A percentile compares a stretch with the other conserved stretches of the same genome.
These are phyloP conservation scores for Cyclostephanos invisitatus DNA, from an alignment of 108 stramenopile genomes.

Conservation along the genomic window DNA sequence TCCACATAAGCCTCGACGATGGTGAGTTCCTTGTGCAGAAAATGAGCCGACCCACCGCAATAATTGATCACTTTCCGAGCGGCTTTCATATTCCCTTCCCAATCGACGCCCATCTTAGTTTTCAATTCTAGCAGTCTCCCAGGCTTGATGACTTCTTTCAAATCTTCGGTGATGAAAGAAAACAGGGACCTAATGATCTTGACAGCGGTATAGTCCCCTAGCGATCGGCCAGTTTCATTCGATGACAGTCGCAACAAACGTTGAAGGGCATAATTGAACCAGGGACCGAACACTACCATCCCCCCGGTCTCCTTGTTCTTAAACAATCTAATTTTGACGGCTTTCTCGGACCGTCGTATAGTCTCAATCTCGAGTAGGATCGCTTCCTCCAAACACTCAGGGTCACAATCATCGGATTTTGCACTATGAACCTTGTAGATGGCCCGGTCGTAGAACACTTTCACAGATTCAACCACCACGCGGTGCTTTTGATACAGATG, in stretches of 20 bases:
- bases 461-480: constrained; percentile 1
- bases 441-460: constrained; percentile 6
- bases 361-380: constrained; percentile 24
- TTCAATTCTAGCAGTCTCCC: constrained; percentile 17
- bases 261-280: constrained; percentile 35
- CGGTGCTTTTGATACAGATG: constrained; percentile 15
- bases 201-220: constrained; percentile 21
- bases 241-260: constrained; percentile 16
- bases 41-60: constrained; percentile 4
- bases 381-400: constrained; percentile 14
- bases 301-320: constrained; percentile 20
- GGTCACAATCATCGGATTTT: not conserved
- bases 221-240: not conserved
- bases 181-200: constrained; percentile 26
- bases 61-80: constrained; percentile 22
- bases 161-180: constrained; percentile 14
- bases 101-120: constrained; percentile 23
- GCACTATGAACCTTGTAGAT: constrained; percentile 13
- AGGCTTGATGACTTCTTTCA: constrained; percentile 18
- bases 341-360: constrained; percentile 15
- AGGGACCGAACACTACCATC: constrained; percentile 30
- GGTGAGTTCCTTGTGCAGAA: constrained; percentile 18
- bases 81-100: constrained; percentile 2
- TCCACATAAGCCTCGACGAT: constrained; percentile 22
- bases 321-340: constrained; percentile 20